phyloP scores from a whole-genome alignment of 371 early-diverging fungal genomes.

The Syncephalastrum contaminatum region DNA sequence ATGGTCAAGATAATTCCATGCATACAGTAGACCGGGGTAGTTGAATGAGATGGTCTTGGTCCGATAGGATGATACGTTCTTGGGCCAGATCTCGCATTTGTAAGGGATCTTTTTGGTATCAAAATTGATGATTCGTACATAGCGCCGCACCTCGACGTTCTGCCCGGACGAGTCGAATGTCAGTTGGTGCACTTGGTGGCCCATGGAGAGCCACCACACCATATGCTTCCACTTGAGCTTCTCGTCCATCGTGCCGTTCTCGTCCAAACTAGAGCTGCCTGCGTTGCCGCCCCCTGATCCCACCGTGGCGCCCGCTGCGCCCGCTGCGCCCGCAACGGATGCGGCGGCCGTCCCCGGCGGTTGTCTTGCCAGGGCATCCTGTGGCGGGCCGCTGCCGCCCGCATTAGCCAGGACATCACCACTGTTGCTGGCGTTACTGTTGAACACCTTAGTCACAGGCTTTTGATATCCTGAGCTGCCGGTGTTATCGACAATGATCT shows the following conservation, averaged over 20 bases:
- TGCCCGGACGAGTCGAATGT: slow-evolving; percentile 70
- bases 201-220: slow-evolving; percentile 78
- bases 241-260: slow-evolving; percentile 9
- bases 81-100: slow-evolving; percentile 88
- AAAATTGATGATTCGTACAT: slow-evolving; percentile 67
- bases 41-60: slow-evolving; percentile 60
- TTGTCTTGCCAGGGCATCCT: too few relatives aligned
- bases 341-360: neutral
- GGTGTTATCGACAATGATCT: slow-evolving; percentile 71
- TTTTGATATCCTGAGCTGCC: slow-evolving; percentile 29
- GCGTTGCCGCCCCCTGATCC: neutral
- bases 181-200: slow-evolving; percentile 81
- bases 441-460: slow-evolving; percentile 12
- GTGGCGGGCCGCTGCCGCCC: too few relatives aligned
- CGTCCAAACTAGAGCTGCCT: neutral
- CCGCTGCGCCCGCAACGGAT: slow-evolving; percentile 2
- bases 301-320: neutral
- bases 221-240: slow-evolving; percentile 40
- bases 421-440: slow-evolving; percentile 2
- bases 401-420: too few relatives aligned
- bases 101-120: slow-evolving; percentile 69
- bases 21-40: slow-evolving; percentile 79
- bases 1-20: slow-evolving; percentile 94
- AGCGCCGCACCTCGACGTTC: slow-evolving; percentile 88
- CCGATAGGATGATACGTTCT: slow-evolving; percentile 61